Percentiles rank a stretch among this genome's conserved stretches.
phyloP scores from a whole-genome alignment of 192 early-diverging fungal species.

The Mortierella claussenii region DNA sequence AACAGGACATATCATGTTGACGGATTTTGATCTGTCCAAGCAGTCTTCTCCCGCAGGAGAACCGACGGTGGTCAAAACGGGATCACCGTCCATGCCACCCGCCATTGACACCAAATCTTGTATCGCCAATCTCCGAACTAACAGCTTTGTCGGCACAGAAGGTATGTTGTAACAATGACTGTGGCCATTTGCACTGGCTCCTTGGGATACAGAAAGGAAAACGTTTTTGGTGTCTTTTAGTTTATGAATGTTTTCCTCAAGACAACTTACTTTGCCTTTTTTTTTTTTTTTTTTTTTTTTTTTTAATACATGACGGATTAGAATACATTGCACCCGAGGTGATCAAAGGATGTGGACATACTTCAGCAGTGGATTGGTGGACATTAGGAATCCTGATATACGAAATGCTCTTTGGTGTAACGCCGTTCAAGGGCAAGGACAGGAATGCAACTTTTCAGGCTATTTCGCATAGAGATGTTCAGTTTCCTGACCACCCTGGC shows the following conservation, averaged over 20 bases:
- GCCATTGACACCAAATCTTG: conserved; percentile 92
- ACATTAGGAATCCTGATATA: conserved; percentile 98
- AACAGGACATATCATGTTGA: conserved; percentile 97
- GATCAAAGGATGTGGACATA: conserved; percentile 97
- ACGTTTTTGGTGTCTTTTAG: too few relatives aligned
- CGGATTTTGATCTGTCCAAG: conserved; percentile 98
- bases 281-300: too few relatives aligned
- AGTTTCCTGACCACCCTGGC: conserved; percentile 69
- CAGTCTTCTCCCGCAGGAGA: conserved; percentile 85
- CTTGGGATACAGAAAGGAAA: too few relatives aligned
- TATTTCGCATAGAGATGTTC: conserved; percentile 86
- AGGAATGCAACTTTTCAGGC: conserved; percentile 93
- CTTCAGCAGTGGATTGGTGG: conserved; percentile 98
- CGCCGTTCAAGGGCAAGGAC: conserved; percentile 95
- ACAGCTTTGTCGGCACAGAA: conserved; percentile 99
- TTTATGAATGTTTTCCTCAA: too few relatives aligned
- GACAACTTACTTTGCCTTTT: too few relatives aligned
- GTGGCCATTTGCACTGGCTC: too few relatives aligned
- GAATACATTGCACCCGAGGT: conserved; percentile 65
- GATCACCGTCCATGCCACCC: conserved; percentile 68
- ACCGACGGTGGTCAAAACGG: conserved; percentile 73
- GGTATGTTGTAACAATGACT: conserved; percentile 60
- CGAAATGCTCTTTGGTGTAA: conserved; percentile 98
- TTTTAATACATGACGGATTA: too few relatives aligned
- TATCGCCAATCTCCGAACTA: conserved; percentile 88